Evolutionary conservation across 192 early-diverging fungal species (phyloP), one percentile per base, ranked within the genome.

Genomic region (Geosiphon pyriformis): DNA sequence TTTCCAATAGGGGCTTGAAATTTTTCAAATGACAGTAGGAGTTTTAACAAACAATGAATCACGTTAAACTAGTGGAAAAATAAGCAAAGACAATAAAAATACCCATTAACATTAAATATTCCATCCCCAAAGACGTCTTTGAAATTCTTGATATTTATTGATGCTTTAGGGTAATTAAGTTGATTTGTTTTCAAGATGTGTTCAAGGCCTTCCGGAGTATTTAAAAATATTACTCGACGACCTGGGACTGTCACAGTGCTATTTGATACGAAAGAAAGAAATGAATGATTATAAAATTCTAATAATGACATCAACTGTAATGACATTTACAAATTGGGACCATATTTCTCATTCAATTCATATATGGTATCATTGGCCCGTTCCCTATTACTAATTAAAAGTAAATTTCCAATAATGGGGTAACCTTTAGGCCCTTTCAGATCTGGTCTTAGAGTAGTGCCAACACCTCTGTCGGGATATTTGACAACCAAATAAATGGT

Each of bases 101-200:
- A 30, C 47, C 74, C 74, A 67, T 75, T 64, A 34, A 68, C 61
- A 0, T 61, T 63, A 60, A 77, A 77, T 50, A 77, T 77, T 11
- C 75, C 75, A 49, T 77, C 68, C 20, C 75, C 75, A 12, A 77
- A 70, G 6, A 73, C 27, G 2, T 77, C 65, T 15, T 64, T 34
- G 32, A 70, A 11, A 33, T 49, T 65, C 33, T 61, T 58, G 33
- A 71, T 65, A 47, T 63, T 30, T 32, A 70, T 51, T 18, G 58
- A 49, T 15, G 63, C 65, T 63, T 77, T 77, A 30, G 63, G 57
- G 8, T 73, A 77, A 59, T 77, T 73, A 7, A 73, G 71, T 71
- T 73, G 73, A 53, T 73, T 71, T 47, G 68, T 35, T 60, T 77
- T 77, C 12, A 77, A 12, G 29, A 77, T 57, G 33, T 77, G 60